Conservation (phyloP, 768 basidiomycete genomes). For the Lanmaoa pseudosensibilis region DNA sequence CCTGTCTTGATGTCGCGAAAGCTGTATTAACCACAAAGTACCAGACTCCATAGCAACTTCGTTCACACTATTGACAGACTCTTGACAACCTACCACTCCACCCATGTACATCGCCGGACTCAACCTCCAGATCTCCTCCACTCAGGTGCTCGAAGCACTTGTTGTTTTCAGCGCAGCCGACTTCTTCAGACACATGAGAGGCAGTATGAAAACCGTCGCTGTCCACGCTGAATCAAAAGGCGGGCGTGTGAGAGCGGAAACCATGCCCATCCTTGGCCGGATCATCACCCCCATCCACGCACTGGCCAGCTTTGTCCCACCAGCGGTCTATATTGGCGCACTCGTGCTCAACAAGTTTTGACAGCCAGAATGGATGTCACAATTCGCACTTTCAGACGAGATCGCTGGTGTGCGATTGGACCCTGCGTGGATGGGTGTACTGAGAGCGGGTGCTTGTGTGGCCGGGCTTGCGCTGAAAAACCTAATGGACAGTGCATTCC, state of each 20-base stretch:
- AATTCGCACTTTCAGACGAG: constrained; percentile 12
- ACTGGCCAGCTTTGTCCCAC: constrained; percentile 12
- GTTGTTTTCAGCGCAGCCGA: constrained; percentile 3
- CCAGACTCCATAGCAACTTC: background rate
- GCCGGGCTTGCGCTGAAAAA: background rate
- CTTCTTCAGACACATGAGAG: background rate
- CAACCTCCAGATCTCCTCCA: background rate
- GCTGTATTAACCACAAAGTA: no score
- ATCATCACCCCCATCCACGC: constrained; percentile 22
- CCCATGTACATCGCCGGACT: constrained; percentile 9
- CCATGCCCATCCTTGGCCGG: constrained; percentile 13
- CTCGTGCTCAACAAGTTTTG: constrained; percentile 22
- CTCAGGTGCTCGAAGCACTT: constrained; percentile 7
- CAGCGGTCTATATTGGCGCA: constrained; percentile 20
- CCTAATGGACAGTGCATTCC: background rate
- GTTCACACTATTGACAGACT: background rate
- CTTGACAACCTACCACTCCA: background rate
- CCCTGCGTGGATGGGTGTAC: constrained; percentile 5
- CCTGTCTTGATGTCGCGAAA: background rate
- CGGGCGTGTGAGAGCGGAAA: constrained; percentile 11
- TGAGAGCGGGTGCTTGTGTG: constrained; percentile 20
- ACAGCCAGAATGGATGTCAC: constrained; percentile 29
- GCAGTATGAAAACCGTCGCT: background rate
- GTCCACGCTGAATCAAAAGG: constrained; percentile 8
- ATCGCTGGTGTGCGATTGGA: background rate